Base-by-base conservation (phyloP, 306 rosid species). In the Lagenaria siceraria region DNA sequence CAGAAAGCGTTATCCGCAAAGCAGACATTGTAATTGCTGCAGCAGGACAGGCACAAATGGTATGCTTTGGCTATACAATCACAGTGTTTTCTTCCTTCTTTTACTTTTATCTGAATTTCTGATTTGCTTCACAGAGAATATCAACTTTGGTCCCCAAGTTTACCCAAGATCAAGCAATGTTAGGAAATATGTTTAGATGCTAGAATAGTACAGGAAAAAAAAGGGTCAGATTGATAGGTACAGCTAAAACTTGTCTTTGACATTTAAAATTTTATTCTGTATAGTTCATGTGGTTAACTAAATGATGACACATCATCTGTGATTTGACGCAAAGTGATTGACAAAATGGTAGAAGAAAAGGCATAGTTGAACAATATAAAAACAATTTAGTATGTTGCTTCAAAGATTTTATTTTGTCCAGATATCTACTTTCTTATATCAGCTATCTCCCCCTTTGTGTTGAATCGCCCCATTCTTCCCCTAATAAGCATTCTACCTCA, bases 21-120 rank as follows among this genome's bases (percentile, higher is more conserved):
- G 93, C 97, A 3, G 98, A 92, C 83, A 92, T 95, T 77, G 79
- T 90, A 27, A 92, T 92, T 81, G 98, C 98, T 61, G 98, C 97
- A 75, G 96, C 97, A 56, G 98, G 96, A 77, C 97, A 95, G 80
- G 85, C 97, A 48, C 85, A 64, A 82, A 92, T 95, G 95, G 97
- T 92, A 87, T 42, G 8, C 3, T 8, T 43, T 77, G 19, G 18
- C 40, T 24, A 54, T 75, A 21, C 56, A 24, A 43, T 24, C 56
- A 13, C 52, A 14, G 13, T 54, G 40, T 33, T 75, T 75, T 54
- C 74, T 11, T 53, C 12, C 19, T 35, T 66, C 51, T 14, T 3
- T 15, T 74, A 21, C 18, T 42, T 40, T 21, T 22, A 42, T 42
- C 19, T 43, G 35, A 69, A 43, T 70, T 43, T 70, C 35, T 13